Percentiles rank a stretch among this genome's conserved stretches.
phyloP scores from a whole-genome alignment of 2,329 filamentous ascomycete genomes.

The Lojkania enalia region DNA sequence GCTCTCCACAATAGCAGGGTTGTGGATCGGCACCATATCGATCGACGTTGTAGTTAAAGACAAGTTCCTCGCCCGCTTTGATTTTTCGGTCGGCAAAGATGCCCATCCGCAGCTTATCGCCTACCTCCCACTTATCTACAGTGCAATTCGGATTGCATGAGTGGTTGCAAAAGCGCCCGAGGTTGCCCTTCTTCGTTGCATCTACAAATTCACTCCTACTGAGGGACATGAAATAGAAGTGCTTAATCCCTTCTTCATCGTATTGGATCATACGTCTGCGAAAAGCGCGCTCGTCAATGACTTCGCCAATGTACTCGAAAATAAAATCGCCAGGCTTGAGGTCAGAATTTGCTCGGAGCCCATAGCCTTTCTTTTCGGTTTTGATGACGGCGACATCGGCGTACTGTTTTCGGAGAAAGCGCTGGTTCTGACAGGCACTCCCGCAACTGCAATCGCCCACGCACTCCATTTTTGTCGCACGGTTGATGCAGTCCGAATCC shows the following conservation, averaged over 20 bases:
- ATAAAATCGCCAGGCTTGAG: constrained; percentile 87
- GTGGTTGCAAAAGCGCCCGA: constrained; percentile 97
- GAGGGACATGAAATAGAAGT: constrained; percentile 99
- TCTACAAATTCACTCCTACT: constrained; percentile 96
- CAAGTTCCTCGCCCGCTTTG: constrained; percentile 86
- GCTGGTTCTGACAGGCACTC: constrained; percentile 85
- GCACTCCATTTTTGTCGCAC: constrained; percentile 97
- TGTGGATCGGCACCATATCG: constrained; percentile 96
- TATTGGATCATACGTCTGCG: constrained; percentile 90
- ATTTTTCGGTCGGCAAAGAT: constrained; percentile 91
- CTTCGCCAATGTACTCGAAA: constrained; percentile 97
- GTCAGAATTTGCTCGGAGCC: constrained; percentile 78
- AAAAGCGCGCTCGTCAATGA: constrained; percentile 91
- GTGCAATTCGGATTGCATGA: constrained; percentile 99
- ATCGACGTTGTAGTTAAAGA: constrained; percentile 99
- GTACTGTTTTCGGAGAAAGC: constrained; percentile 88
- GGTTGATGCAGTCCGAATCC: constrained; percentile 97
- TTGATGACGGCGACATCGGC: constrained; percentile 93
- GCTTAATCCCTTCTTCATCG: constrained; percentile 94
- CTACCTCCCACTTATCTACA: constrained; percentile 99
- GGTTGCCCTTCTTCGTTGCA: constrained; percentile 93
- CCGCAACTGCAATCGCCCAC: constrained; percentile 86
- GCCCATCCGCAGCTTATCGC: constrained; percentile 96
- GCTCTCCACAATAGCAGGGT: constrained; percentile 93
- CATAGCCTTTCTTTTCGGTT: constrained; percentile 96